These are phyloP conservation scores for Heliosperma pusillum DNA, from an alignment of 148 eudicot genomes.

Conservation along the genomic window DNA sequence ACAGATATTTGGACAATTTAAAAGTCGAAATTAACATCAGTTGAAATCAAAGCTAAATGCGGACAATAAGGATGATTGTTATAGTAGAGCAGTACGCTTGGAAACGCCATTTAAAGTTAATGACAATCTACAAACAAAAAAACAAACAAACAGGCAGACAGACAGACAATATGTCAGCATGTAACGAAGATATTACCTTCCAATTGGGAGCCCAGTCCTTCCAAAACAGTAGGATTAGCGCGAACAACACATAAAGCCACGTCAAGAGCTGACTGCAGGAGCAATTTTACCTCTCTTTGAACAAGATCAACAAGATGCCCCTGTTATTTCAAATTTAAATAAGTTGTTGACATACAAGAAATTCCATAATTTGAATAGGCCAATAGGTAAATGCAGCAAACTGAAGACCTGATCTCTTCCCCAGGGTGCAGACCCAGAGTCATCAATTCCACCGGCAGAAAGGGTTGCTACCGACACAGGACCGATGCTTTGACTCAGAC, in stretches of 20 bases:
- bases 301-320: slow-evolving; percentile 92
- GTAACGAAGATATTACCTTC: slow-evolving; percentile 53
- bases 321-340: slow-evolving; percentile 34
- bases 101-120: slow-evolving; percentile 2
- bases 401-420: slow-evolving; percentile 67
- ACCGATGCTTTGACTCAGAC: slow-evolving; percentile 73
- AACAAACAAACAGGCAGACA: neutral
- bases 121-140: neutral
- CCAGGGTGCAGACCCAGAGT: slow-evolving; percentile 69
- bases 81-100: neutral
- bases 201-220: slow-evolving; percentile 90
- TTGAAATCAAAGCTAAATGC: neutral
- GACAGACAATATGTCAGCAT: neutral
- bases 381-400: neutral
- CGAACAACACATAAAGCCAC: slow-evolving; percentile 79
- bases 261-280: slow-evolving; percentile 86
- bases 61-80: neutral
- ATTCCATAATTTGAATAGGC: neutral
- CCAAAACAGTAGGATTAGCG: slow-evolving; percentile 85
- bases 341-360: neutral
- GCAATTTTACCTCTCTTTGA: slow-evolving; percentile 71
- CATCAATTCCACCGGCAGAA: slow-evolving; percentile 83
- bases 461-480: slow-evolving; percentile 79
- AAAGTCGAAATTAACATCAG: neutral
- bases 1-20: too few species aligned